Evolutionary conservation across 192 early-diverging fungal species (phyloP).

Genomic region (Backusella luteola): DNA sequence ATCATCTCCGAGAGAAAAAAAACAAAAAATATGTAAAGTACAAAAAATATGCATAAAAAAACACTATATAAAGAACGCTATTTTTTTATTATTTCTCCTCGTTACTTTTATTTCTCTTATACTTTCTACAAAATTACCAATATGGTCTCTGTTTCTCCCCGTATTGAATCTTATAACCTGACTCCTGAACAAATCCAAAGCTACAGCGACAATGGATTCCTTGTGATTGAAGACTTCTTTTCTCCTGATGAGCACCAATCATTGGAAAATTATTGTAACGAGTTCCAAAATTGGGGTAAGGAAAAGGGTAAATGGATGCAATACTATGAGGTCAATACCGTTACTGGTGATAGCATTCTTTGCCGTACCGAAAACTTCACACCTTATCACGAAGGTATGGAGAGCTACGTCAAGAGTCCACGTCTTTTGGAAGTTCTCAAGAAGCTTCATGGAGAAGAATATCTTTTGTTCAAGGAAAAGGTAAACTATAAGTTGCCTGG

Average conservation of each 20-base stretch:
- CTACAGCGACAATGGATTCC: constrained; percentile 50
- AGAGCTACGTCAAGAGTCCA: constrained; percentile 43
- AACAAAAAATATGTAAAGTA: neutral
- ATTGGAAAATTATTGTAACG: constrained; percentile 43
- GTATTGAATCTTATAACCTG: constrained; percentile 35
- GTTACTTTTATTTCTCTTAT: neutral
- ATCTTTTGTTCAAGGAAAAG: constrained; percentile 64
- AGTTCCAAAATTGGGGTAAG: constrained; percentile 51
- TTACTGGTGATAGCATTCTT: constrained; percentile 43
- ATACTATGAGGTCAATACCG: constrained; percentile 57
- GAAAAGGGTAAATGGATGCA: constrained; percentile 63
- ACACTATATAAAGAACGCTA: neutral
- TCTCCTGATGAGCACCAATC: constrained; percentile 43
- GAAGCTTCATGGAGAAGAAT: constrained; percentile 51
- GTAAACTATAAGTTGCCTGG: constrained; percentile 61
- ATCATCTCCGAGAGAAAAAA: neutral
- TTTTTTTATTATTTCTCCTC: neutral
- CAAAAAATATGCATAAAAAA: neutral
- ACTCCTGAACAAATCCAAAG: constrained; percentile 45
- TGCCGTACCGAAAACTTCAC: constrained; percentile 66
- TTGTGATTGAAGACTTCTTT: constrained; percentile 56
- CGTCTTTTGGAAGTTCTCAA: constrained; percentile 46
- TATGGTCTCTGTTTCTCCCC: constrained; percentile 20
- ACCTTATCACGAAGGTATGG: constrained; percentile 48
- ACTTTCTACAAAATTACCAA: neutral